Base-by-base conservation (phyloP, 352 stramenopile genomes). In the Phytophthora pseudosyringae region DNA sequence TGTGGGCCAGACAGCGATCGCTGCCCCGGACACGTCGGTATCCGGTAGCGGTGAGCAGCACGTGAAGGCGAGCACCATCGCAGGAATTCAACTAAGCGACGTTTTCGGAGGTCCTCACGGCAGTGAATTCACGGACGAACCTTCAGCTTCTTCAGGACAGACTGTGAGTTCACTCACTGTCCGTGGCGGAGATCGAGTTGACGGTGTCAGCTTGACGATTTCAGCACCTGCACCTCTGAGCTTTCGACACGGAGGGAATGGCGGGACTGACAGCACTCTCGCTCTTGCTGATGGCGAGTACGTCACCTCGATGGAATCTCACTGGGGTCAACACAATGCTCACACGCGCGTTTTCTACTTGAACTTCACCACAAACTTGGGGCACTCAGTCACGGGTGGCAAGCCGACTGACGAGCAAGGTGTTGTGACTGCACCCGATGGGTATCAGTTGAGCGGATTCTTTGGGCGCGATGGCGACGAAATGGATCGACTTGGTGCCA, bases 31-130 rank as follows among this genome's bases (percentile, higher is more conserved):
- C 25, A 15, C 60, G 16, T 63, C 60, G 3, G 43, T 56, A 36
- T 58, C 60, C 6, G 60, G 60, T n/a, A 62, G 40, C n/a, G 55
- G 44, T 13, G 44, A 57, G 10, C 50, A 61, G 13, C 59, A 57
- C 10, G 59, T 60, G 12, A 59, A 52, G 26, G 18, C 29, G 8
- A 61, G 43, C n/a, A 53, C 36, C 5, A 53, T 67, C 43, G 39
- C 48, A 48, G 59, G 59, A 3, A 52, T 67, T 62, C 46, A 66
- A 7, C 62, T 80, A 11, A 84, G 73, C 28, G 65, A 67, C 4
- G 64, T 71, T 5, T 71, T 74, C 5, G 76, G 73, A 49, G 76
- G 76, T 0, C 73, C 76, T 1, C 76, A 84, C 16, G 73, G 73
- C n/a, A 68, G 43, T 28, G 56, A 70, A 49, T 84, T 73, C 46